Evolutionary conservation across 1,139 yeast species (phyloP), one percentile per base, ranked within the genome.

Genomic region (Casaregolazyma lundiana): DNA sequence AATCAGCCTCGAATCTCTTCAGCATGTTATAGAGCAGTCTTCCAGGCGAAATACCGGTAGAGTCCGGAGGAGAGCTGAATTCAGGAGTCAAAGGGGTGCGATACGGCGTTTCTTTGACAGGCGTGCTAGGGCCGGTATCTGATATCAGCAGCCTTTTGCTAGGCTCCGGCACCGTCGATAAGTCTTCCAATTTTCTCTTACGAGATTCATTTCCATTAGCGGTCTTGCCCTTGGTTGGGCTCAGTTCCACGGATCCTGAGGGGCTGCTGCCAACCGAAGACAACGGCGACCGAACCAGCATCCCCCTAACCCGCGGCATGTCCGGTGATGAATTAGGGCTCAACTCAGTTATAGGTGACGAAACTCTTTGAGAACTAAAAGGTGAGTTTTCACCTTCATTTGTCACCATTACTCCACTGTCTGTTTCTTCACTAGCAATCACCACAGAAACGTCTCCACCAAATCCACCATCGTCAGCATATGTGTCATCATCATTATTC

Each of bases 81-180:
- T 42, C 45, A 8, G 45, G 45, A 2, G 45, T 42, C 36, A 42
- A 18, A 11, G 45, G 45, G 3, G 45, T 29, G 20, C 37, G 34
- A n/a, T 40, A 20, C 2, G 36, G 21, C n/a, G 22, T 18, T 9
- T 20, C 20, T n/a, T 32, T 30, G 11, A 40, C 36, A 3, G 43
- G 43, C 6, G 43, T 40, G n/a, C 37, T n/a, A n/a, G 43, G 43
- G 7, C 24, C 9, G n/a, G 6, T 11, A 17, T 26, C 13, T 6
- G 32, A 26, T 26, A 26, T 3, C 35, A 4, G 16, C 24, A 38
- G 13, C 21, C 22, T 18, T 6, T 21, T 35, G 38, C 32, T 26
- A 5, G 32, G 15, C 32, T n/a, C 32, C 15, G 32, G 32, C 2
- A 15, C 13, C 32, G 32, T 26, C 15, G 11, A 13, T 15, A 26